Evolutionary conservation across 495 filamentous ascomycete species (phyloP).

Genomic region (Hypoxylon trugodes): DNA sequence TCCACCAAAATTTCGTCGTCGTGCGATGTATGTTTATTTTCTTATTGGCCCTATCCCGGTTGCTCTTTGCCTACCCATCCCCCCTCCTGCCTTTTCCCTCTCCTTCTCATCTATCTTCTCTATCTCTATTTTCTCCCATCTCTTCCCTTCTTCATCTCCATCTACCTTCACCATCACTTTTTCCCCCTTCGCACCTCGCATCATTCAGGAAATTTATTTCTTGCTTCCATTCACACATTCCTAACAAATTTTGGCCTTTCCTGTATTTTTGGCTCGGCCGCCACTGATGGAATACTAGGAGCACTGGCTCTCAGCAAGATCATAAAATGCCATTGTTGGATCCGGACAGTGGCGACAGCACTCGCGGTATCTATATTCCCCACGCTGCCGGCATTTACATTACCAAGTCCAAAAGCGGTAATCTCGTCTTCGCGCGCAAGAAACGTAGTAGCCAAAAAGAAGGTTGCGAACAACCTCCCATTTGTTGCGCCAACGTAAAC

Average conservation of each 20-base stretch:
- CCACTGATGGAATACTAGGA: slow-evolving; percentile 32
- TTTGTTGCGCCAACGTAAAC: slow-evolving; percentile 28
- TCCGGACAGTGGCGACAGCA: background rate
- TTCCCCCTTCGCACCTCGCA: no score
- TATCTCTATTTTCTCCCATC: no score
- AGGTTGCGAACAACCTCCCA: slow-evolving; percentile 31
- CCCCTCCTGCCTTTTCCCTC: no score
- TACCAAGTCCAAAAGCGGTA: slow-evolving; percentile 30
- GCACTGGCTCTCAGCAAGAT: background rate
- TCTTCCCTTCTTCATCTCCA: no score
- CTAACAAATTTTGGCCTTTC: background rate
- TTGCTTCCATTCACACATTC: no score
- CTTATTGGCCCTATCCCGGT: no score
- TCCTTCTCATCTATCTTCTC: no score
- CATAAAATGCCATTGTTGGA: background rate
- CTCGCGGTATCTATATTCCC: slow-evolving; percentile 19
- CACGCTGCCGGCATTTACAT: slow-evolving; percentile 24
- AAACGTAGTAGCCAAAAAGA: slow-evolving; percentile 22
- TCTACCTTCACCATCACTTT: no score
- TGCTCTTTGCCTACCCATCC: no score
- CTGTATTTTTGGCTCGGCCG: background rate
- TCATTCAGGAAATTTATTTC: no score
- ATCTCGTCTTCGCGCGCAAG: slow-evolving; percentile 34
- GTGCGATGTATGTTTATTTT: no score
- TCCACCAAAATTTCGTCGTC: no score